phyloP scores from a whole-genome alignment of 2,329 filamentous ascomycete genomes.

The Cordyceps cateniannulata region DNA sequence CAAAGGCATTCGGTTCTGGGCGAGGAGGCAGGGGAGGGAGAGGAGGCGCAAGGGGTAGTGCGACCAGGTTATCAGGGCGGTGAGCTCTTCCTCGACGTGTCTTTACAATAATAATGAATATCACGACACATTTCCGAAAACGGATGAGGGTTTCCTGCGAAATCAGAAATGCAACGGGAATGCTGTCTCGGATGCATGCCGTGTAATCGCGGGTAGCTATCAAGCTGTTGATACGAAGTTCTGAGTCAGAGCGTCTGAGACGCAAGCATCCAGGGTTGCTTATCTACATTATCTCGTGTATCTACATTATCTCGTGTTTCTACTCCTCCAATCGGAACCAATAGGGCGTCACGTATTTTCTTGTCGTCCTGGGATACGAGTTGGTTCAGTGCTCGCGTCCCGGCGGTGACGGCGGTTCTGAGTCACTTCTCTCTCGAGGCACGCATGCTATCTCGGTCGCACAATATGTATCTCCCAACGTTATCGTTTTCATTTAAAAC shows the following conservation, averaged over 20 bases:
- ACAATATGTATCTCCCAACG: background rate
- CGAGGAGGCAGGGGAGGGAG: slow-evolving; percentile 9
- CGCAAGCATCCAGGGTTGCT: background rate
- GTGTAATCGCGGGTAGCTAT: background rate
- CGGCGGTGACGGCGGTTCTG: background rate
- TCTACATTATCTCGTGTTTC: background rate
- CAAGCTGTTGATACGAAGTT: background rate
- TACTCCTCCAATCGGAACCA: too few species aligned
- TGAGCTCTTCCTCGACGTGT: background rate
- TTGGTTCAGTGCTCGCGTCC: background rate
- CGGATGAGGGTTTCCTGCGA: too few species aligned
- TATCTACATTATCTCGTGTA: background rate
- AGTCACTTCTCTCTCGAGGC: background rate
- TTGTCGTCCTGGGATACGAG: background rate
- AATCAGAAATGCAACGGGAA: background rate
- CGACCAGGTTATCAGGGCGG: slow-evolving; percentile 9
- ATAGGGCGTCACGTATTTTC: background rate
- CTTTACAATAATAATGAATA: too few species aligned
- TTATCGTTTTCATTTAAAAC: background rate
- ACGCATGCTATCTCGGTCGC: background rate
- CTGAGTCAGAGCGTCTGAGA: background rate
- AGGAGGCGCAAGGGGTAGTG: slow-evolving; percentile 24
- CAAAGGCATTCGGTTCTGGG: slow-evolving; percentile 14
- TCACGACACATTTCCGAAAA: too few species aligned
- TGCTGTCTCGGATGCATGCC: background rate